Base-by-base conservation (phyloP, 2,329 filamentous ascomycete genomes). In the Alternaria consortialis region DNA sequence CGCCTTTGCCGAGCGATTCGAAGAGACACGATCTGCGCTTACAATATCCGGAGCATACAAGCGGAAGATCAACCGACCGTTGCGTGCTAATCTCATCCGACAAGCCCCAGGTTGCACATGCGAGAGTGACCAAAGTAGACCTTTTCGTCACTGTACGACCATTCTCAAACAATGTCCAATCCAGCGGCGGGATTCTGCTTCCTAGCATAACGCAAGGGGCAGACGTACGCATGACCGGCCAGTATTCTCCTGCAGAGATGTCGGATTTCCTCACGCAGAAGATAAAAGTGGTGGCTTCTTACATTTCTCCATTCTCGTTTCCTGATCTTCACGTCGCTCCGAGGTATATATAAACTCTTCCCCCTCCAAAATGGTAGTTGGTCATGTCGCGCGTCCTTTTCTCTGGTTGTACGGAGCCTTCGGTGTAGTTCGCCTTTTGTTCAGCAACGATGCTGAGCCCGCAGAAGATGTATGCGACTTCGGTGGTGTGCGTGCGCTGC, bases 91-190 rank as follows among this genome's bases (percentile, higher is more conserved):
- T 36, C 17, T 36, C 34, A 46, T 46, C 15, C 37, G 39, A 31
- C 50, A 46, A 54, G 48, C 46, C 55, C 46, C 40, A 57, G 5
- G 47, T 56, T 40, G 39, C 17, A 36, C 52, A 25, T 27, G 17
- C 51, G 17, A 53, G 53, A 2, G 27, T 25, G 60, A 40, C 29
- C 29, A 48, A 52, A 42, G 40, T 29, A 44, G 43, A 44, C 20
- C 31, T 57, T 46, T 40, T 47, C 54, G 53, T 53, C 27, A 20
- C 36, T 53, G 46, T 64, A 57, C 57, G 37, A 61, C 53, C 12
- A 9, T 63, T 60, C 53, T 60, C 53, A 48, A 56, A 60, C 17
- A 25, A 23, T 27, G 27, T 42, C 34, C 36, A 31, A 32, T 34
- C 29, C 20, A 40, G 25, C n/a, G 8, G 32, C 20, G 13, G 13